Evolutionary conservation across 1,284 basidiomycete species (phyloP), one percentile per base, ranked within the genome.

Genomic region (Papiliotrema fonsecae): DNA sequence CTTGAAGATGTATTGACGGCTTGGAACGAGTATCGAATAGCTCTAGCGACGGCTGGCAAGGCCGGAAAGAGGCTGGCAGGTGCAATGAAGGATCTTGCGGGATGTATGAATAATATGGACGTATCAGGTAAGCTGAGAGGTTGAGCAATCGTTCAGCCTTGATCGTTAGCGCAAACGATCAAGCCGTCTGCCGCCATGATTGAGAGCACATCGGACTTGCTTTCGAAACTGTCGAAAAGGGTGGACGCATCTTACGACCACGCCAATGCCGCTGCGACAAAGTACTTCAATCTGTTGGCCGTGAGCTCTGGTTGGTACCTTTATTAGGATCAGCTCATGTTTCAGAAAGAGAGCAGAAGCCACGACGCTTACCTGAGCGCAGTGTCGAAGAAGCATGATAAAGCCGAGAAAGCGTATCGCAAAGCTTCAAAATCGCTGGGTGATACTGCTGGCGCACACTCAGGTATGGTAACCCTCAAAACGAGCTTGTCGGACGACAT

Each of bases 401-500:
- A 58, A 42, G 60, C 59, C 36, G 57, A 60, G 22, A 62, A 64
- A 41, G 62, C 60, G 21, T 64, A 58, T 47, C 37, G 54, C 6
- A 64, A 64, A 53, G 58, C 58, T 2, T 54, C 62, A 1, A 60
- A 62, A 31, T 36, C 40, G 1, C 36, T 58, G 19, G 47, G 55
- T 14, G 60, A 62, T 6, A 52, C 56, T 6, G 54, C 62, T 3
- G 45, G 37, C 25, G 56, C 60, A 2, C 60, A 62, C 36, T 49
- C 55, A 2, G 58, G 51, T n/a, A 38, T 62, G 7, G 28, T 54
- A 11, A 42, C 52, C 6, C 53, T 60, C 22, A 59, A 58, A 35
- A 50, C 56, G 30, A 55, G 52, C n/a, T 45, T 64, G 38, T 42
- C 49, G 10, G 47, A 46, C 2, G 62, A 64, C 41, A 58, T 64